Percentiles rank a stretch among this genome's conserved stretches.
These are phyloP conservation scores for Urtica urens DNA, from an alignment of 306 rosid genomes.

Conservation along the genomic window DNA sequence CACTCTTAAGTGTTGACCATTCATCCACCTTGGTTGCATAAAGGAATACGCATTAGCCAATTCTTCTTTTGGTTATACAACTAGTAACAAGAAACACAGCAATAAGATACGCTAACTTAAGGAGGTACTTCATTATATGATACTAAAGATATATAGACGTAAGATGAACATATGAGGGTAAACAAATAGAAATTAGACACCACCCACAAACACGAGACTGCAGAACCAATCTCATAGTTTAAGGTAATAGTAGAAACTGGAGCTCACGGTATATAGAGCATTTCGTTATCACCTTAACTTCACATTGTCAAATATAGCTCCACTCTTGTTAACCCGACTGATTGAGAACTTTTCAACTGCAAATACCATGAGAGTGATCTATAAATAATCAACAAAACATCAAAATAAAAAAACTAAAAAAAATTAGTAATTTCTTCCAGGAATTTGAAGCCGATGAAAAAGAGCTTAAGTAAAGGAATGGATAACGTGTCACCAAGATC, in stretches of 20 bases:
- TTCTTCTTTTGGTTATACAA: not conserved
- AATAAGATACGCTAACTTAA: too few relatives aligned
- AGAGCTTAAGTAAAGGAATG: conserved; percentile 3
- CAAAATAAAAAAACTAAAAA: conserved; percentile 1
- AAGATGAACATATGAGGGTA: too few relatives aligned
- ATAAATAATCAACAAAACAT: conserved; percentile 11
- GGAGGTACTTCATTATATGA: too few relatives aligned
- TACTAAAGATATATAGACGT: too few relatives aligned
- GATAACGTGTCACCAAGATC: conserved; percentile 9
- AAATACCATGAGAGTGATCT: conserved; percentile 7
- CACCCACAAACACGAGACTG: not conserved
- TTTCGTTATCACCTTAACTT: conserved; percentile 46
- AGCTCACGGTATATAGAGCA: not conserved
- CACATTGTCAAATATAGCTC: conserved; percentile 75
- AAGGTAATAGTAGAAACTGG: not conserved
- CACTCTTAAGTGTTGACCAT: conserved; percentile 82
- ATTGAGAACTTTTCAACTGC: conserved; percentile 86
- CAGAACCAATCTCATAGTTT: not conserved
- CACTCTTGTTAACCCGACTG: conserved; percentile 80
- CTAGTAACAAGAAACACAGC: not conserved
- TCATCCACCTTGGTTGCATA: conserved; percentile 72
- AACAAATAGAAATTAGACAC: not conserved
- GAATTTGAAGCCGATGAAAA: too few relatives aligned
- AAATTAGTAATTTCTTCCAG: too few relatives aligned
- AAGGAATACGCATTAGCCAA: conserved; percentile 4